Percentiles rank a stretch among this genome's conserved stretches.
Conservation (phyloP, 495 filamentous ascomycete species). For the Cudoniella acicularis region DNA sequence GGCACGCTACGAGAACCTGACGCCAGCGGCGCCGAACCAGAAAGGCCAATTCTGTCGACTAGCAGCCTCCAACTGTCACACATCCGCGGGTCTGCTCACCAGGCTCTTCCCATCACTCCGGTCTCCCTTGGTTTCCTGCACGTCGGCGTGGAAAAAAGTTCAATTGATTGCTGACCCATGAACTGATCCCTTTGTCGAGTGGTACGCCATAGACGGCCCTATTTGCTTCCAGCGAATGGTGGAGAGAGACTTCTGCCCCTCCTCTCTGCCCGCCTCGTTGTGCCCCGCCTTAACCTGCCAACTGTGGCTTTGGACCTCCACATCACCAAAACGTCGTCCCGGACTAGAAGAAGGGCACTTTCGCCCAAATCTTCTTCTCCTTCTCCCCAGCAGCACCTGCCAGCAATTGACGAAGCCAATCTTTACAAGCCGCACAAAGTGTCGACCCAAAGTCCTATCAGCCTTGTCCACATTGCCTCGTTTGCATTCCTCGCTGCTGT, state of each 20-base stretch:
- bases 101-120: not conserved
- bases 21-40: not conserved
- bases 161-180: conserved; percentile 8
- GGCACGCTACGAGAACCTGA: no score
- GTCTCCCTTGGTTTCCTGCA: not conserved
- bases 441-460: conserved; percentile 20
- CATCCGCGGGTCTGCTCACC: no score
- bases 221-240: conserved; percentile 10
- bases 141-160: not conserved
- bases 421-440: conserved; percentile 17
- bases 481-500: conserved; percentile 39
- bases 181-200: conserved; percentile 2
- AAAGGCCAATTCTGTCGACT: not conserved
- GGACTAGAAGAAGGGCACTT: conserved; percentile 22
- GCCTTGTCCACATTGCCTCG: conserved; percentile 36
- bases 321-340: conserved; percentile 26
- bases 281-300: conserved; percentile 16
- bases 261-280: not conserved
- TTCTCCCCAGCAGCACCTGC: not conserved
- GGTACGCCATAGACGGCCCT: conserved; percentile 14
- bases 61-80: no score
- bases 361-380: conserved; percentile 19
- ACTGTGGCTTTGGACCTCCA: conserved; percentile 18
- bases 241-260: conserved; percentile 4
- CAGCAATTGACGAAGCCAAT: conserved; percentile 9